phyloP scores from a whole-genome alignment of 106 monocot genomes.

The Alisma plantagoaquatica region DNA sequence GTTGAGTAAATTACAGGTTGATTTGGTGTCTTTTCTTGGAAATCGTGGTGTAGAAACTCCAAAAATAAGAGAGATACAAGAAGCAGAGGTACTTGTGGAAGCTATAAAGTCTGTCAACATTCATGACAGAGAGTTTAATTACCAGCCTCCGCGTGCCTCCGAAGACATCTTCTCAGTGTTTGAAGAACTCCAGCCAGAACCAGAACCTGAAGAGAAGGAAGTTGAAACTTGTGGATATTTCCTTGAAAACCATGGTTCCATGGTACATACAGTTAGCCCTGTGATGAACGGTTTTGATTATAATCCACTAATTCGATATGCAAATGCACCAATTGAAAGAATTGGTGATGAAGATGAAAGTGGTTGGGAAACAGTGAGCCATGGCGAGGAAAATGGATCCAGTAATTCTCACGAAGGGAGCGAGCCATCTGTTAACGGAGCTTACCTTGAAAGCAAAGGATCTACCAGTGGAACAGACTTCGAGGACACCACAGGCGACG shows the following conservation, averaged over 20 bases:
- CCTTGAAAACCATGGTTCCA: slow-evolving; percentile 24
- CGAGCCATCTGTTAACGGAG: slow-evolving; percentile 50
- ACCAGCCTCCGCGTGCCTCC: slow-evolving; percentile 45
- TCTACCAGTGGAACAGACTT: slow-evolving; percentile 43
- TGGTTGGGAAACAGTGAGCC: slow-evolving; percentile 65
- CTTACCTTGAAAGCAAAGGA: slow-evolving; percentile 35
- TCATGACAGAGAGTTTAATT: slow-evolving; percentile 42
- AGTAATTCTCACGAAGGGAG: slow-evolving; percentile 66
- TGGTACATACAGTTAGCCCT: slow-evolving; percentile 27
- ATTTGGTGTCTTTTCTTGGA: slow-evolving; percentile 39
- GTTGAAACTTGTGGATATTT: slow-evolving; percentile 26
- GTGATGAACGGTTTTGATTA: slow-evolving; percentile 34
- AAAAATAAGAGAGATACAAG: slow-evolving; percentile 12
- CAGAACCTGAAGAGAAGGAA: slow-evolving; percentile 38
- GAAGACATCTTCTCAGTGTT: slow-evolving; percentile 64
- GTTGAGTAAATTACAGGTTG: slow-evolving; percentile 35
- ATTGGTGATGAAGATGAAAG: slow-evolving; percentile 51
- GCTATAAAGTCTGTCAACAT: slow-evolving; percentile 22
- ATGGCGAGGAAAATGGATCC: slow-evolving; percentile 55
- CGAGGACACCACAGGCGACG: slow-evolving; percentile 27
- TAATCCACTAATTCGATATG: slow-evolving; percentile 2
- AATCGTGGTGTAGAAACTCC: neutral
- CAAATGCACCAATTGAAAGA: slow-evolving; percentile 12
- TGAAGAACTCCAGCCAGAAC: slow-evolving; percentile 45
- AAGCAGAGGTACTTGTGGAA: slow-evolving; percentile 47